phyloP scores from a whole-genome alignment of 2,329 filamentous ascomycete genomes.

The Talaromyces verruculosus region DNA sequence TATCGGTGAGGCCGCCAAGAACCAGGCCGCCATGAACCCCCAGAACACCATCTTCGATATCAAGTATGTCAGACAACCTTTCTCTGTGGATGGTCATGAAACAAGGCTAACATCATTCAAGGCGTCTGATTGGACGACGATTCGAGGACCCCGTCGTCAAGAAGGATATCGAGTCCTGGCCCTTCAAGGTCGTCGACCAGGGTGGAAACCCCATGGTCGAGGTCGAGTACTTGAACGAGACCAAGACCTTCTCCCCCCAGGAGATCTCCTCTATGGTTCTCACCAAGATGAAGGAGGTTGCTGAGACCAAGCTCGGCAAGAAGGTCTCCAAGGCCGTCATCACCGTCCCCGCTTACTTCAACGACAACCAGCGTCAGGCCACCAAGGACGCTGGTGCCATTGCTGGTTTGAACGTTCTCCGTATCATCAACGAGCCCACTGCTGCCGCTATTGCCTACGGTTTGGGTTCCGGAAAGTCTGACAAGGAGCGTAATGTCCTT shows the following conservation, averaged over 20 bases:
- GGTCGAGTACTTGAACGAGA: slow-evolving; percentile 93
- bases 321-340: slow-evolving; percentile 99
- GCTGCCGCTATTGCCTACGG: slow-evolving; percentile 98
- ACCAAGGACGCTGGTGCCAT: slow-evolving; percentile 99
- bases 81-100: neutral
- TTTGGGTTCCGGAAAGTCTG: slow-evolving; percentile 89
- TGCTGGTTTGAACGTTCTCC: slow-evolving; percentile 93
- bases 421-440: slow-evolving; percentile 99
- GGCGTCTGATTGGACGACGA: slow-evolving; percentile 95
- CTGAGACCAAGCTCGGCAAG: slow-evolving; percentile 97
- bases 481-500: slow-evolving; percentile 97
- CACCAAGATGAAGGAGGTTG: slow-evolving; percentile 99
- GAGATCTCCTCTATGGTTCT: slow-evolving; percentile 99
- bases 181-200: slow-evolving; percentile 95
- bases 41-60: slow-evolving; percentile 98
- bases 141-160: slow-evolving; percentile 95
- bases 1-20: slow-evolving; percentile 99
- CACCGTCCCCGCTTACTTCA: slow-evolving; percentile 99
- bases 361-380: slow-evolving; percentile 99
- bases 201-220: slow-evolving; percentile 85
- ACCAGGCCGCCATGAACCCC: slow-evolving; percentile 99
- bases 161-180: slow-evolving; percentile 99
- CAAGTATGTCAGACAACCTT: slow-evolving; percentile 67
- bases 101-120: slow-evolving; percentile 37
- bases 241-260: slow-evolving; percentile 94